Percentiles rank a stretch among this genome's conserved stretches.
Evolutionary conservation across 1,139 yeast species (phyloP).

Genomic region (Taphrina pruni): DNA sequence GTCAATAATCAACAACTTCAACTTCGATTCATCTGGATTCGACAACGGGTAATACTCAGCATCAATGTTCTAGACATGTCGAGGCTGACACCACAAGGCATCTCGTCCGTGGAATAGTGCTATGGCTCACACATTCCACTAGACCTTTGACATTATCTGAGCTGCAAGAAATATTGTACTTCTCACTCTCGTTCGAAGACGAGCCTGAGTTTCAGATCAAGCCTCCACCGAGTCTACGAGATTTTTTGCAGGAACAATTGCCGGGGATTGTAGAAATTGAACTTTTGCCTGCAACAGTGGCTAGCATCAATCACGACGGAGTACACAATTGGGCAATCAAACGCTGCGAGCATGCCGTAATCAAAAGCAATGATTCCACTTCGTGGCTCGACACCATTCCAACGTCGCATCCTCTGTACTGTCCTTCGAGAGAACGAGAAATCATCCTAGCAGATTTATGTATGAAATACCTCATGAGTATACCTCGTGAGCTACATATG

Average conservation of each 20-base stretch:
- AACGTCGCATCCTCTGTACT: conserved; percentile 3
- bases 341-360: conserved; percentile 7
- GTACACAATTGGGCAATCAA: conserved; percentile 12
- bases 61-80: not conserved
- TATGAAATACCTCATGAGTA: conserved; percentile 13
- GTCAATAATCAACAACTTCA: not conserved
- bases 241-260: not conserved
- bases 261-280: not conserved
- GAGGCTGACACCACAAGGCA: not conserved
- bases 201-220: not conserved
- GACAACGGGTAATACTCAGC: not conserved
- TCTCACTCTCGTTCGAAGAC: conserved; percentile 1
- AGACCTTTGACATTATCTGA: conserved; percentile 31
- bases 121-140: conserved; percentile 14
- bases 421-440: conserved; percentile 17
- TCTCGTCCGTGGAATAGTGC: conserved; percentile 9
- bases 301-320: conserved; percentile 13
- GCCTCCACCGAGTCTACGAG: not conserved
- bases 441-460: conserved; percentile 21
- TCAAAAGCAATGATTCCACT: not conserved
- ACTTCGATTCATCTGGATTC: not conserved
- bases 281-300: conserved; percentile 6
- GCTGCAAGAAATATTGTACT: conserved; percentile 11
- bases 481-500: not conserved
- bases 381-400: conserved; percentile 7